Evolutionary conservation across 2,329 filamentous ascomycete species (phyloP).

Genomic region (Aspergillus aculeatus): DNA sequence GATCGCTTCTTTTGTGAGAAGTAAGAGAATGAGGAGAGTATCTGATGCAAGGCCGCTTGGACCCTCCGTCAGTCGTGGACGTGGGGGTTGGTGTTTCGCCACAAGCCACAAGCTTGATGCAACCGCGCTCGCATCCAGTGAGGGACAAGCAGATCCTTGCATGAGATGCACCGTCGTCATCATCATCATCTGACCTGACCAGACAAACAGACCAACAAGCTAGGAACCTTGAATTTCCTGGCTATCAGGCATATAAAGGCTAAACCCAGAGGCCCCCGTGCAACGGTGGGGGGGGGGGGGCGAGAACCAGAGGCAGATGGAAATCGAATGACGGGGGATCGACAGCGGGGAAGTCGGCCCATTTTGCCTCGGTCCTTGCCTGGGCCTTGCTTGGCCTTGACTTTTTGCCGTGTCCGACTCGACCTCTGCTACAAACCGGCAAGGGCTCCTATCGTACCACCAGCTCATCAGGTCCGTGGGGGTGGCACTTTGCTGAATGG

Average conservation of each 20-base stretch:
- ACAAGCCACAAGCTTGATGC: neutral
- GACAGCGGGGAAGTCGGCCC: neutral
- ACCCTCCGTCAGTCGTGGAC: neutral
- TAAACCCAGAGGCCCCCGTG: neutral
- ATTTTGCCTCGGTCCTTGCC: too few relatives aligned
- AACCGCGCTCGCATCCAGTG: neutral
- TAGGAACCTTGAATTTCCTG: too few relatives aligned
- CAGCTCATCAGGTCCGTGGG: neutral
- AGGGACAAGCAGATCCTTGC: neutral
- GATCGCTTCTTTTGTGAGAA: too few relatives aligned
- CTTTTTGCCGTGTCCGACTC: too few relatives aligned
- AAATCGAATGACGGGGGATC: neutral
- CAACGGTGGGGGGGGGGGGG: neutral
- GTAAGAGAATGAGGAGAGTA: too few relatives aligned
- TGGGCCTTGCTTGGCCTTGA: too few relatives aligned
- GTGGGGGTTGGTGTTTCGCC: neutral
- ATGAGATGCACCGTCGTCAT: neutral
- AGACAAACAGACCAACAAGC: neutral
- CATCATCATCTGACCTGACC: neutral
- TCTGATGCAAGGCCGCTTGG: neutral
- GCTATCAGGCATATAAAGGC: neutral
- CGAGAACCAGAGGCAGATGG: neutral
- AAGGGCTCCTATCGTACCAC: neutral
- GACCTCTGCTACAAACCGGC: neutral
- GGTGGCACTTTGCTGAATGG: neutral